Conservation (phyloP, 202 grass and related monocot genomes). For the Tripidium arundinaceum region DNA sequence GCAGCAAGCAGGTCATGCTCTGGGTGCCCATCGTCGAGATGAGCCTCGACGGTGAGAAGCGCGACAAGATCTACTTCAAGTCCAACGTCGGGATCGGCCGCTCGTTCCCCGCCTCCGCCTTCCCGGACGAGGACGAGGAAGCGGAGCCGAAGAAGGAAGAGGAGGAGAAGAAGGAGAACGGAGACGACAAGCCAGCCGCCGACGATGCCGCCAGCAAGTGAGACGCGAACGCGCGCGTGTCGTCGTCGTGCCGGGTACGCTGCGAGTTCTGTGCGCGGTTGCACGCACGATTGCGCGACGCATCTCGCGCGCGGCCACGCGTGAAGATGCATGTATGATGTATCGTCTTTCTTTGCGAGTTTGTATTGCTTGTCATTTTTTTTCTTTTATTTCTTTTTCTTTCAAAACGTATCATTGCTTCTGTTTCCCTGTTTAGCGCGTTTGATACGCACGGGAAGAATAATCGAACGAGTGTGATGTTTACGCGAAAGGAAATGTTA, state of each 20-base stretch:
- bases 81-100: conserved; percentile 64
- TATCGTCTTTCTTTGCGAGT: neutral
- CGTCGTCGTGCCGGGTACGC: no score
- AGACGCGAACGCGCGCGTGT: no score
- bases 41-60: conserved; percentile 52
- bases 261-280: neutral
- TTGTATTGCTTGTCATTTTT: neutral
- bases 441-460: no score
- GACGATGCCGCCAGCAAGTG: neutral
- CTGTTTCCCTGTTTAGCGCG: neutral
- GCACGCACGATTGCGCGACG: neutral
- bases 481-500: no score
- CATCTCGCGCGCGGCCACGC: neutral
- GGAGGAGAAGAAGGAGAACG: no score
- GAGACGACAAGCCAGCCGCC: neutral
- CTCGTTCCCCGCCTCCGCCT: conserved; percentile 62
- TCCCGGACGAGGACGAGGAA: conserved; percentile 49
- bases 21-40: conserved; percentile 94
- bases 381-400: no score
- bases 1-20: conserved; percentile 78
- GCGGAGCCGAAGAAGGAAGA: neutral
- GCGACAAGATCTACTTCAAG: conserved; percentile 75
- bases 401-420: neutral
- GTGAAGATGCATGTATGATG: neutral
- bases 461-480: no score